Conservation (phyloP, 345 rosid species). For the Pistacia integerrima region DNA sequence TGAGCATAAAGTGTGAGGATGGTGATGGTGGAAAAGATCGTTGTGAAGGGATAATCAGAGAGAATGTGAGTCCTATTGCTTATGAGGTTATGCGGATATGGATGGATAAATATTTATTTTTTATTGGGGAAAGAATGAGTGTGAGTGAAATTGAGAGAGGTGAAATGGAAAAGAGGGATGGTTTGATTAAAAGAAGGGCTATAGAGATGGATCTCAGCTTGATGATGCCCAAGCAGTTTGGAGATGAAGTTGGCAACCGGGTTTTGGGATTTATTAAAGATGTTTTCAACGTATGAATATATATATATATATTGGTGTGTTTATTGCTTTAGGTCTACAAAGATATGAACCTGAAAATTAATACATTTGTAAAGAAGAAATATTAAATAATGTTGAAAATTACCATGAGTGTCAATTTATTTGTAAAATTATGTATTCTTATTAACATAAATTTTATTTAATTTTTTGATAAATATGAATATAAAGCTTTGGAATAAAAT, state of each 20-base stretch:
- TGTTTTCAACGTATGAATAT: slow-evolving; percentile 2
- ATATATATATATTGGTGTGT: too few species aligned
- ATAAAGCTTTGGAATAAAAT: too few species aligned
- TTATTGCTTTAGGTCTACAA: too few species aligned
- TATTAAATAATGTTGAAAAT: too few species aligned
- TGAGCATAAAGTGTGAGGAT: slow-evolving; percentile 19
- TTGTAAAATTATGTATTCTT: too few species aligned
- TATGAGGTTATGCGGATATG: slow-evolving; percentile 21
- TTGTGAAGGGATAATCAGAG: slow-evolving; percentile 7
- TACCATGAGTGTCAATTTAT: too few species aligned
- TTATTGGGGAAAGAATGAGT: not conserved
- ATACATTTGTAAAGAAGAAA: too few species aligned
- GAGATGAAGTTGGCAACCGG: slow-evolving; percentile 22
- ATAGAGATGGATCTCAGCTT: slow-evolving; percentile 28
- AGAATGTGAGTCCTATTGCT: not conserved
- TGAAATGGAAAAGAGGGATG: slow-evolving; percentile 26
- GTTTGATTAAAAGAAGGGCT: slow-evolving; percentile 24
- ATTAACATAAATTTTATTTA: too few species aligned
- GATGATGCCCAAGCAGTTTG: slow-evolving; percentile 23
- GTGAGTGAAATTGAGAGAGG: slow-evolving; percentile 17
- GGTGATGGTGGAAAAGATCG: not conserved
- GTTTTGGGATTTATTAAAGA: slow-evolving; percentile 18
- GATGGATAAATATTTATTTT: slow-evolving; percentile 7
- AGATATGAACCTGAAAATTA: too few species aligned
- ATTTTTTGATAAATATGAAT: too few species aligned